Conservation (phyloP, 2,329 filamentous ascomycete species). For the Fusarium sulawesiense region DNA sequence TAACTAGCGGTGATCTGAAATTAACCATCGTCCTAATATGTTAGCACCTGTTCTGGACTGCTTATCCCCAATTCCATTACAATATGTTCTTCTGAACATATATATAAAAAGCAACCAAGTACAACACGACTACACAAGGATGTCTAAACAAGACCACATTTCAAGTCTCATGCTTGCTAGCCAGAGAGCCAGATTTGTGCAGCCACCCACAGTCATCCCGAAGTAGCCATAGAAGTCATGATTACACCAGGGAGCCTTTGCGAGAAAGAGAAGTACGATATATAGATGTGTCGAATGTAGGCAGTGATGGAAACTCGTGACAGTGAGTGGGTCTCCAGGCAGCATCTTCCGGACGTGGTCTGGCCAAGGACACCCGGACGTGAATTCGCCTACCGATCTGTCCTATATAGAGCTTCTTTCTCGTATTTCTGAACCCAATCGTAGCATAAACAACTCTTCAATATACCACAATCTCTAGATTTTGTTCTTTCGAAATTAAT, state of each 20-base stretch:
- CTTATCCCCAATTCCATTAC: too few species aligned
- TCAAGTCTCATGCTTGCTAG: slow-evolving; percentile 33
- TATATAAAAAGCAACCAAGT: too few species aligned
- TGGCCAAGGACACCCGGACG: not conserved
- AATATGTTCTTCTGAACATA: not conserved
- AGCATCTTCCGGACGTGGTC: not conserved
- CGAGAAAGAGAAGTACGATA: not conserved
- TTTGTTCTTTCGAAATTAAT: not conserved
- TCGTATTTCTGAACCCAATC: rapidly evolving
- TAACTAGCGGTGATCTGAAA: too few species aligned
- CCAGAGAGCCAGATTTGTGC: slow-evolving; percentile 32
- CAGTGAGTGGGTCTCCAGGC: not conserved
- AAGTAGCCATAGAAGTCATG: too few species aligned
- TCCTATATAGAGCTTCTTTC: not conserved
- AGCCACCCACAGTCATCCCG: too few species aligned
- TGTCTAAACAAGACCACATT: not conserved
- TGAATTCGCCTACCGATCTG: not conserved
- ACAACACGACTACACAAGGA: too few species aligned
- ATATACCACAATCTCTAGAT: not conserved
- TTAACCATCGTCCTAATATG: too few species aligned
- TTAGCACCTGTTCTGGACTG: too few species aligned
- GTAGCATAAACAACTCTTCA: not conserved
- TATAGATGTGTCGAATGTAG: not conserved
- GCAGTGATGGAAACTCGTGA: not conserved
- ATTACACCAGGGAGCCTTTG: too few species aligned